Conservation (phyloP, 345 rosid species). For the Hevea brasiliensis region DNA sequence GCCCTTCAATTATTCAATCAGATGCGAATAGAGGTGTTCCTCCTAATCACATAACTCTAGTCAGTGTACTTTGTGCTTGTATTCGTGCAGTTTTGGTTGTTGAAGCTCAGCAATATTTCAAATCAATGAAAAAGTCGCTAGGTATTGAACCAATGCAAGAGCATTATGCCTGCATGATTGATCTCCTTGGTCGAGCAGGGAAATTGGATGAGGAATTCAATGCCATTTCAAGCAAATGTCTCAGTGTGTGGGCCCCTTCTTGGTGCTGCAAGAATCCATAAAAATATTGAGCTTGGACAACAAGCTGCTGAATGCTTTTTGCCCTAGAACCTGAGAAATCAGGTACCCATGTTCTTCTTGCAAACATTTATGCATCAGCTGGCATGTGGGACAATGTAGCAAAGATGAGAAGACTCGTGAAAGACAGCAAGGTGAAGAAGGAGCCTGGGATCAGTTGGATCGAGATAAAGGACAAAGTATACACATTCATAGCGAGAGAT, state of each 20-base stretch:
- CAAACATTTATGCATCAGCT: constrained; percentile 57
- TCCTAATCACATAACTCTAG: constrained; percentile 62
- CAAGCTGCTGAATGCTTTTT: constrained; percentile 57
- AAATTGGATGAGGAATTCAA: constrained; percentile 47
- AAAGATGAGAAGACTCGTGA: constrained; percentile 49
- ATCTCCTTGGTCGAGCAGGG: constrained; percentile 60
- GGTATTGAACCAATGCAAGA: constrained; percentile 51
- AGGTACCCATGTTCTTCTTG: constrained; percentile 51
- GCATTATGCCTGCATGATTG: constrained; percentile 71
- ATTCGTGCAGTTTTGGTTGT: constrained; percentile 60
- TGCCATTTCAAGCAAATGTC: constrained; percentile 53
- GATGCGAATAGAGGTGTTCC: constrained; percentile 48
- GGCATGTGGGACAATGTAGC: constrained; percentile 60
- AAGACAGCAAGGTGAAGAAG: constrained; percentile 56
- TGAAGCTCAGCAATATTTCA: constrained; percentile 47
- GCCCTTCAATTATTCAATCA: constrained; percentile 42
- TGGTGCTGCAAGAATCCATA: constrained; percentile 63
- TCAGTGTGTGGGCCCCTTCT: constrained; percentile 67
- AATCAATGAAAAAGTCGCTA: constrained; percentile 44
- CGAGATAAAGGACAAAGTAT: constrained; percentile 52
- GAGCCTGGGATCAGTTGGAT: constrained; percentile 68
- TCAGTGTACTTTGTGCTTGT: constrained; percentile 61
- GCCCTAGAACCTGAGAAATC: constrained; percentile 58
- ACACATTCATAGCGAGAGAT: constrained; percentile 59
- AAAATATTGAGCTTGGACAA: constrained; percentile 51